phyloP scores from a whole-genome alignment of 177 flowering plant genomes.

The Telopea speciosissima region DNA sequence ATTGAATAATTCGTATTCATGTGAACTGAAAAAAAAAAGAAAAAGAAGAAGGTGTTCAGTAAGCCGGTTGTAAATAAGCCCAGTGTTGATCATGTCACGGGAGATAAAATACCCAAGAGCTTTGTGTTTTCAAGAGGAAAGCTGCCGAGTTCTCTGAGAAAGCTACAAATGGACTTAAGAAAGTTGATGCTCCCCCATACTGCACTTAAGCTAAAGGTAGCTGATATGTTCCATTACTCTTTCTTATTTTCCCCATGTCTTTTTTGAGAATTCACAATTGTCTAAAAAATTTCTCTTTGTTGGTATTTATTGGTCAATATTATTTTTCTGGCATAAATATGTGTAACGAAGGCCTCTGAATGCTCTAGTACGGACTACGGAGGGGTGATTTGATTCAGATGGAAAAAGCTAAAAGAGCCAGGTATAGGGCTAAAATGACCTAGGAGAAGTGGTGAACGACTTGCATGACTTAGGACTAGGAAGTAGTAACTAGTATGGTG shows the following conservation, averaged over 20 bases:
- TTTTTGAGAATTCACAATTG: neutral
- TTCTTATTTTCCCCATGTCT: neutral
- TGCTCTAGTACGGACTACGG: too few relatives aligned
- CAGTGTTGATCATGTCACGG: slow-evolving; percentile 73
- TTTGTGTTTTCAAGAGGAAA: slow-evolving; percentile 82
- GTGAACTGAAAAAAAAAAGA: slow-evolving; percentile 37
- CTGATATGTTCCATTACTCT: too few relatives aligned
- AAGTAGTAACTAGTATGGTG: too few relatives aligned
- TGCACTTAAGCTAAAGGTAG: slow-evolving; percentile 85
- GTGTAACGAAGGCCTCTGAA: too few relatives aligned
- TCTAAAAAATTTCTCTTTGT: neutral
- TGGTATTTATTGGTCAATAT: neutral
- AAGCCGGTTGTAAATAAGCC: slow-evolving; percentile 45
- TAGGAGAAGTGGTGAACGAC: too few relatives aligned
- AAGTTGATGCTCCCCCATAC: slow-evolving; percentile 90
- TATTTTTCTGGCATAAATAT: neutral
- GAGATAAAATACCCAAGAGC: slow-evolving; percentile 86
- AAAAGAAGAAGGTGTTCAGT: slow-evolving; percentile 42
- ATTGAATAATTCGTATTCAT: neutral
- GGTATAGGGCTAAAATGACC: too few relatives aligned
- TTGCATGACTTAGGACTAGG: too few relatives aligned
- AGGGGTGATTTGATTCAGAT: too few relatives aligned
- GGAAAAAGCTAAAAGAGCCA: too few relatives aligned
- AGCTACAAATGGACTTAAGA: slow-evolving; percentile 75
- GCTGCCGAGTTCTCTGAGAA: slow-evolving; percentile 58